These are phyloP conservation scores for Astrothelium macrocarpum DNA, from an alignment of 495 filamentous ascomycete genomes.

Conservation along the genomic window DNA sequence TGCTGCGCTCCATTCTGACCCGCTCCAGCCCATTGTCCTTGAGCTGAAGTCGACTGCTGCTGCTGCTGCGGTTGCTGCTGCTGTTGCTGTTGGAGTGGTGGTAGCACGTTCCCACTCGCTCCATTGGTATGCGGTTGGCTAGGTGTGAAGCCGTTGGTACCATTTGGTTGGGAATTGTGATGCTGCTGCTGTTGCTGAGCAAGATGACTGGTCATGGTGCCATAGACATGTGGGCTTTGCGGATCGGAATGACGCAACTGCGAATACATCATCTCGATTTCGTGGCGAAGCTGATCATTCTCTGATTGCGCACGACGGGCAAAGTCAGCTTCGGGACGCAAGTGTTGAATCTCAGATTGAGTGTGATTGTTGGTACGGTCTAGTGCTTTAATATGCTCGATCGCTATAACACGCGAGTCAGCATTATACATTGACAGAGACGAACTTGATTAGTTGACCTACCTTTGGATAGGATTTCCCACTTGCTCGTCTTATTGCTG, in stretches of 20 bases:
- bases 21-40: background rate
- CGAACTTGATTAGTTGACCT: slow-evolving; percentile 16
- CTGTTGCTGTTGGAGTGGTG: slow-evolving; percentile 9
- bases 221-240: slow-evolving; percentile 20
- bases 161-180: slow-evolving; percentile 1
- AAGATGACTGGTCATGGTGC: slow-evolving; percentile 18
- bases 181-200: slow-evolving; percentile 10
- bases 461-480: slow-evolving; percentile 98
- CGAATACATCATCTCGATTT: slow-evolving; percentile 23
- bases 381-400: slow-evolving; percentile 21
- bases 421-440: background rate
- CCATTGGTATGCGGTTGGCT: background rate
- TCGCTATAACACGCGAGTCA: slow-evolving; percentile 12
- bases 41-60: slow-evolving; percentile 5
- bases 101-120: background rate
- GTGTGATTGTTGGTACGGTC: slow-evolving; percentile 14
- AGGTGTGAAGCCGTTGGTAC: background rate
- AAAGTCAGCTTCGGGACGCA: slow-evolving; percentile 18
- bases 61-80: slow-evolving; percentile 1
- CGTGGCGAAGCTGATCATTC: slow-evolving; percentile 22
- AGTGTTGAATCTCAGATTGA: slow-evolving; percentile 10
- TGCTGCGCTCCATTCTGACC: background rate
- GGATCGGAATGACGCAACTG: slow-evolving; percentile 18
- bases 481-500: slow-evolving; percentile 93
- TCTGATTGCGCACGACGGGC: slow-evolving; percentile 16